Evolutionary conservation across 345 rosid genomes (phyloP), one percentile per base, ranked within the genome.

Genomic region (Euphorbia tirucalli): DNA sequence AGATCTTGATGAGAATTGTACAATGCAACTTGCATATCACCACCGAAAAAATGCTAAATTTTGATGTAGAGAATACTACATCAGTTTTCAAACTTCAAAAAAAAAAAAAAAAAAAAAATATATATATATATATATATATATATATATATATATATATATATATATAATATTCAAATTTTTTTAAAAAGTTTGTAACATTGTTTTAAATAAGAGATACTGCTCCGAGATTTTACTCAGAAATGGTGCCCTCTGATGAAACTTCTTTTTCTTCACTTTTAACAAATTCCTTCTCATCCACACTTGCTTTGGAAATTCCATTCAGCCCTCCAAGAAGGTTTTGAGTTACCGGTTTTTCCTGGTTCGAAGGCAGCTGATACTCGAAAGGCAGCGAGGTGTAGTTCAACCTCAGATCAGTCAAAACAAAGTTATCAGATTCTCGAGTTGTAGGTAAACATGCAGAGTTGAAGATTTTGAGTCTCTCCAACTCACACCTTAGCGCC

Each of bases 401-500:
- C 43, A 31, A 31, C 43, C 43, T 32, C 9, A 2, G 44, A 22
- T 61, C 65, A 2, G 5, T 32, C 30, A 44, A 31, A 48, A 31
- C 32, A 21, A 32, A 32, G 60, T 9, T 46, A 0, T 5, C 27
- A 15, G 66, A 31, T 11, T 24, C 60, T 8, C 41, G 39, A 3
- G 3, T 3, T 3, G 39, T 35, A 3, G 39, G 3, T 35, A 35
- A 35, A 35, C 39, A 32, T 62, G 52, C 72, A 35, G 19, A 32
- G 65, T 49, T n/a, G 11, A 55, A 15, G 46, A 75, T 35, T 61
- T 48, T 55, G 16, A 10, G 32, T 21, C 28, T 52, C 46, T 77
- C 80, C 63, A 52, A 28, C 13, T 39, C 30, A 75, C 75, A 77
- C 65, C 49, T 66, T 61, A 13, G 18, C 9, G 56, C 35, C 24